Evolutionary conservation across 768 basidiomycete species (phyloP), one percentile per base, ranked within the genome.

Genomic region (Trametes punicea): DNA sequence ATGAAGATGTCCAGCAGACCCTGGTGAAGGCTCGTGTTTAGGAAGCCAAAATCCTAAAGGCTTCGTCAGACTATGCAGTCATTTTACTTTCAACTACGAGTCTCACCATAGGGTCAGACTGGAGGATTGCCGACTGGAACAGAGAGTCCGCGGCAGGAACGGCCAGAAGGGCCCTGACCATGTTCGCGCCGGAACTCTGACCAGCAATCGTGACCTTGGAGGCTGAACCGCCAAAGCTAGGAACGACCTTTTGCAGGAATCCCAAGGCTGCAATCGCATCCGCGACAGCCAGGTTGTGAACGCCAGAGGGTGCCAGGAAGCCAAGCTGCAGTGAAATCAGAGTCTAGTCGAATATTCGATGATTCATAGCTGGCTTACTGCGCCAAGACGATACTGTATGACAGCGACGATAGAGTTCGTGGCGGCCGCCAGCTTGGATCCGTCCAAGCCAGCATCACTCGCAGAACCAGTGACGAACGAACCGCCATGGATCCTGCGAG

Each of bases 61-160:
- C 33, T 60, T 6, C 25, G 49, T 39, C 6, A 45, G 36, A 1
- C 18, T 20, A 30, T 34, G 45, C 27, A 9, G 18, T 13, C 1
- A 38, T n/a, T 10, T 29, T 10, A 23, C 2, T 15, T 6, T 46
- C 0, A 20, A 64, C 78, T n/a, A n/a, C n/a, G n/a, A n/a, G n/a
- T n/a, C n/a, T 55, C 63, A 87, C 90, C 82, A 94, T 89, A 2
- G 93, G 88, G 65, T 94, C 93, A 0, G 90, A 93, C 51, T 95
- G 91, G 18, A 94, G 66, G 55, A 93, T 91, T 0, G 85, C 89
- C 48, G 81, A 86, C 55, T 79, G 75, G 76, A 95, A 95, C 46
- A 93, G 74, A 1, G 80, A 75, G 20, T 81, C 77, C 0, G 85
- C 91, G 2, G 84, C 81, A 2, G 92, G 88, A 2, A 76, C 75